Percentiles rank a stretch among this genome's conserved stretches.
phyloP scores from a whole-genome alignment of 352 stramenopile genomes.

The Phytophthora tentaculata region DNA sequence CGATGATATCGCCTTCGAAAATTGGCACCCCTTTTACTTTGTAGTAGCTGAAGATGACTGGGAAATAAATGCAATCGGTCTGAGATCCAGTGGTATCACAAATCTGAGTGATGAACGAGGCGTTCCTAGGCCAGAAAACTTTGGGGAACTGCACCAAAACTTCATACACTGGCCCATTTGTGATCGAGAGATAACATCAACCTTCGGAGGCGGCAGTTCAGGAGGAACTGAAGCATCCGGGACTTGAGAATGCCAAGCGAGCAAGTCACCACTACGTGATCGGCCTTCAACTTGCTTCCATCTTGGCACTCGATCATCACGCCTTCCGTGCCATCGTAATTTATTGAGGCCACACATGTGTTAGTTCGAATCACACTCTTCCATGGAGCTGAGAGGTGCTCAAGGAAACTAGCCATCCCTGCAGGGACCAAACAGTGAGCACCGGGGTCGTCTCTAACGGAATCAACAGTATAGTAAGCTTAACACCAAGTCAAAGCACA shows the following conservation, averaged over 20 bases:
- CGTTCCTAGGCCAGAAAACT: constrained; percentile 57
- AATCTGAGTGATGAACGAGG: constrained; percentile 51
- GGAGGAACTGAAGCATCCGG: constrained; percentile 49
- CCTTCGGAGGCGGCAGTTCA: constrained; percentile 48
- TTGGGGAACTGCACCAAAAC: constrained; percentile 66
- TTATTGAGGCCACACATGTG: constrained; percentile 28
- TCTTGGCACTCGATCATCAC: constrained; percentile 42
- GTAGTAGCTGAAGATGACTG: constrained; percentile 66
- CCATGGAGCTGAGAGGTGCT: constrained; percentile 37
- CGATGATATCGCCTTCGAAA: constrained; percentile 64
- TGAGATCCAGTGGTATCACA: constrained; percentile 3
- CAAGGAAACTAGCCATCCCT: constrained; percentile 53
- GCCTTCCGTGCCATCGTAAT: constrained; percentile 22
- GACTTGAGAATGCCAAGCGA: constrained; percentile 59
- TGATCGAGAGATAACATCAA: constrained; percentile 45
- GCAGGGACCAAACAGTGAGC: constrained; percentile 49
- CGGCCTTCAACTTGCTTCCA: constrained; percentile 31
- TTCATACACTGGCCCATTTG: constrained; percentile 75
- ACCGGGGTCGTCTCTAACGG: constrained; percentile 52
- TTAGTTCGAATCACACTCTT: constrained; percentile 34
- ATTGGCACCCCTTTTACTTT: constrained; percentile 46
- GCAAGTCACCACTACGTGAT: constrained; percentile 58
- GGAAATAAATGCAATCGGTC: constrained; percentile 44
- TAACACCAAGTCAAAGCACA: neutral
- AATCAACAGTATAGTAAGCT: neutral